phyloP scores from a whole-genome alignment of 164 flowering plant genomes.

The Paratinospora sagittata region DNA sequence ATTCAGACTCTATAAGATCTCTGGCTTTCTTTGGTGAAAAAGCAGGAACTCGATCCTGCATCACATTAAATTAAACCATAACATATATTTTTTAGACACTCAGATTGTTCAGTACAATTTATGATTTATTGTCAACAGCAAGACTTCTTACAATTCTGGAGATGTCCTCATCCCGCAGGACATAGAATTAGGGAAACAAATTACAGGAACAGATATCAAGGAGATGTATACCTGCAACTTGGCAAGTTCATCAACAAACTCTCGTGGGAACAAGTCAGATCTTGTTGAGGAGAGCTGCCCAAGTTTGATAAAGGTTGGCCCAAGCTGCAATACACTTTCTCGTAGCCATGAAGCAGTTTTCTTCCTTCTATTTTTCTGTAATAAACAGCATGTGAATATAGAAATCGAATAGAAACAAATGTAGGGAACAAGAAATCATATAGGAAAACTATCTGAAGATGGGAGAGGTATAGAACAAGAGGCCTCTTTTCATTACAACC shows the following conservation, averaged over 20 bases:
- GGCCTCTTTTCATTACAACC: not conserved
- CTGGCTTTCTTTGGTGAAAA: conserved; percentile 78
- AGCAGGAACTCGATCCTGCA: conserved; percentile 57
- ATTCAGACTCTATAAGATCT: conserved; percentile 60
- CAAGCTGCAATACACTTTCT: conserved; percentile 84
- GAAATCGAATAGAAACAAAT: not conserved
- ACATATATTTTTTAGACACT: not conserved
- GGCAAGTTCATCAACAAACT: conserved; percentile 91
- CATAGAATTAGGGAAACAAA: not conserved
- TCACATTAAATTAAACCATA: not conserved
- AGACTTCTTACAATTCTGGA: not conserved
- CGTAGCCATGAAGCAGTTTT: conserved; percentile 89
- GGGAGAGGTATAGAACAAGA: not conserved
- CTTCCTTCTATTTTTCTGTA: conserved; percentile 62
- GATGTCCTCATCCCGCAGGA: conserved; percentile 3
- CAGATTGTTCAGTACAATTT: not conserved
- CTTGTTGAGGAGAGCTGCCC: conserved; percentile 93
- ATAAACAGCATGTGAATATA: conserved; percentile 2
- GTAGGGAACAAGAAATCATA: not conserved
- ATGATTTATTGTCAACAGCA: not conserved
- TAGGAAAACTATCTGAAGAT: not conserved
- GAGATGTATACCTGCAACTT: conserved; percentile 74
- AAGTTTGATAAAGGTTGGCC: conserved; percentile 93
- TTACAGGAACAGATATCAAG: not conserved
- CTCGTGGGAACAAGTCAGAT: conserved; percentile 87